Base-by-base conservation (phyloP, 1,139 yeast species). In the Candida freyschussii region DNA sequence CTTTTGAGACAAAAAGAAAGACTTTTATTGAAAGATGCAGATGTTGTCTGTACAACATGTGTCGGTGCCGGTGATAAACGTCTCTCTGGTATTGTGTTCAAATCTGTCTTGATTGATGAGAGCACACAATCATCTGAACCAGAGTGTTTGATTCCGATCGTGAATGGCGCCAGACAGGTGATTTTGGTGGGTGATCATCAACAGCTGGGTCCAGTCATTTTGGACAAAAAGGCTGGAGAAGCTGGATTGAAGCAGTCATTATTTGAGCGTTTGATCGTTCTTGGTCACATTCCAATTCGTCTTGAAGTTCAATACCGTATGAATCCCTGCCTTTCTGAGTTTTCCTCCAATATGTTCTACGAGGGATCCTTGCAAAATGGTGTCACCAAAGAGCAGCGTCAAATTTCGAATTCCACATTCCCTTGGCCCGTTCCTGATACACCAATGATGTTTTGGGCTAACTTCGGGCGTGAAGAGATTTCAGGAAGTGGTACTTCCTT, bases 371-470 rank as follows among this genome's bases (percentile, higher is more conserved):
- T 89, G 48, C 96, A 87, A 56, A 87, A 87, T 54, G 96, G 96
- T 46, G 95, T 87, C 9, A 79, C 93, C 0, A 67, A 72, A 16
- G 83, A 78, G 36, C 81, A 85, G 46, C 69, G 96, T 44, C 62
- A 69, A 13, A 58, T 80, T 19, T 52, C 63, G 7, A 62, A 71
- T 17, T 66, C 77, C 5, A 66, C 71, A 6, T 86, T 87, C 63
- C 95, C 95, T 12, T 89, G 96, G 96, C 96, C 96, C 0, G 79
- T 82, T 17, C 63, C 67, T 23, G 81, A 77, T 32, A 68, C 68
- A 4, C 96, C 96, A 13, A 85, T 86, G 95, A 83, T 87, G 93
- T 85, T 89, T 51, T 87, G 96, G 96, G 82, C 87, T 3, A 81
- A 81, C 47, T 76, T 78, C 52, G 96, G 96, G 24, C 76, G 82